Base-by-base conservation (phyloP, 1,284 basidiomycete species). In the Acaromyces ingoldii region DNA sequence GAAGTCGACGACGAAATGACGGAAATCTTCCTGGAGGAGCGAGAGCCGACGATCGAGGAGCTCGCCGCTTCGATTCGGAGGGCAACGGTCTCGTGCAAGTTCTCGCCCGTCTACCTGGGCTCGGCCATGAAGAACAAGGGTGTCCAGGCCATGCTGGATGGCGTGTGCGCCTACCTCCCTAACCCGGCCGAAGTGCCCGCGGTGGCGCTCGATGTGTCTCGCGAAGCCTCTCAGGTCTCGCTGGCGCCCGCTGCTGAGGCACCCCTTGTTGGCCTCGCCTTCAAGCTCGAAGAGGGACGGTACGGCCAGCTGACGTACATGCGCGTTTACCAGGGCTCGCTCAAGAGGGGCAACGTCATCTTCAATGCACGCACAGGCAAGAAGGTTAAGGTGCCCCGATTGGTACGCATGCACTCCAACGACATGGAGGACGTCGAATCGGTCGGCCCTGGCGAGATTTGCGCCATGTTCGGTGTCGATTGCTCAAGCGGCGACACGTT, bases 221-320 rank as follows among this genome's bases (percentile, higher is more conserved):
- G 80, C 0, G 82, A 91, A 22, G 66, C 65, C 40, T 56, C 52
- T 39, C 63, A 68, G 51, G 63, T 75, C 1, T 50, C 56, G 2
- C 63, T 75, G n/a, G 53, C 63, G 4, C 72, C 72, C 7, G 64
- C 71, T 9, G 57, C 63, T 7, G 67, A 85, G 17, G 92, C 91
- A 0, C 89, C 92, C 1, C 81, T 98, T 36, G 89, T 98, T 58
- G 91, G 89, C 19, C 80, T 98, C 40, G 95, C 95, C 7, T 99
- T 99, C 83, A 99, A 99, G 80, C 82, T 99, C 40, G 95, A 98
- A 76, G 95, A 99, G 79, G 91, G 93, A 22, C 83, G 89, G 25
- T 99, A 89, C 75, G 95, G 95, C 13, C 95, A 99, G 78, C 80
- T 99, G 72, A 98, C 95, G 0, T 99, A 99, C 78, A 91, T 99